Conservation (phyloP, 2,329 filamentous ascomycete genomes). For the Monilinia fructicola region DNA sequence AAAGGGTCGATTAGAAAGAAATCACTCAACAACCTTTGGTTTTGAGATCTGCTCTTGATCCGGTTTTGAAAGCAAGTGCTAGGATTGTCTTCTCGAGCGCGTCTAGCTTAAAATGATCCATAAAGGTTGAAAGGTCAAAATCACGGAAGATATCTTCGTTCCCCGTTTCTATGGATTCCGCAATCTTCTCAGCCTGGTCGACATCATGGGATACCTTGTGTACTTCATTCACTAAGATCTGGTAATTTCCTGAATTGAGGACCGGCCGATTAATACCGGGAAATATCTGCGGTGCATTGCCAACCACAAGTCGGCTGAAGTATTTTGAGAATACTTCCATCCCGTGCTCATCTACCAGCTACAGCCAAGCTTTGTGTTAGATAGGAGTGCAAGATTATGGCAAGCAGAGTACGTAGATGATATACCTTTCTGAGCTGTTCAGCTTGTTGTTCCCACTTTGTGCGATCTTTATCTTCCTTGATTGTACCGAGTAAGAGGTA, state of each 20-base stretch:
- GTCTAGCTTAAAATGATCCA: slow-evolving; percentile 94
- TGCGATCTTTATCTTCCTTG: slow-evolving; percentile 87
- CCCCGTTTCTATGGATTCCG: slow-evolving; percentile 85
- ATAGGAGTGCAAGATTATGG: slow-evolving; percentile 19
- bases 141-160: slow-evolving; percentile 94
- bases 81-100: slow-evolving; percentile 83
- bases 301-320: slow-evolving; percentile 86
- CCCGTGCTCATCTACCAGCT: slow-evolving; percentile 96
- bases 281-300: slow-evolving; percentile 91
- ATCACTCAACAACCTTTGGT: slow-evolving; percentile 68
- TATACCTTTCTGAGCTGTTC: slow-evolving; percentile 89
- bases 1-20: slow-evolving; percentile 14
- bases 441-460: slow-evolving; percentile 89
- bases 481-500: slow-evolving; percentile 92
- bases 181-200: slow-evolving; percentile 85
- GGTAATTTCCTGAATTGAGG: slow-evolving; percentile 78
- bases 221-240: slow-evolving; percentile 79
- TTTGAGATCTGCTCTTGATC: slow-evolving; percentile 77
- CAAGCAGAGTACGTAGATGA: neutral
- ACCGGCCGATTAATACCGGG: slow-evolving; percentile 71
- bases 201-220: slow-evolving; percentile 78
- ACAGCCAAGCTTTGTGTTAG: slow-evolving; percentile 14
- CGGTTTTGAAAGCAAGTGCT: slow-evolving; percentile 82
- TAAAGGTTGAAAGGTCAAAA: slow-evolving; percentile 92
- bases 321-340: slow-evolving; percentile 99